phyloP scores from a whole-genome alignment of 208 protist genomes.

The Polymyxa betae region DNA sequence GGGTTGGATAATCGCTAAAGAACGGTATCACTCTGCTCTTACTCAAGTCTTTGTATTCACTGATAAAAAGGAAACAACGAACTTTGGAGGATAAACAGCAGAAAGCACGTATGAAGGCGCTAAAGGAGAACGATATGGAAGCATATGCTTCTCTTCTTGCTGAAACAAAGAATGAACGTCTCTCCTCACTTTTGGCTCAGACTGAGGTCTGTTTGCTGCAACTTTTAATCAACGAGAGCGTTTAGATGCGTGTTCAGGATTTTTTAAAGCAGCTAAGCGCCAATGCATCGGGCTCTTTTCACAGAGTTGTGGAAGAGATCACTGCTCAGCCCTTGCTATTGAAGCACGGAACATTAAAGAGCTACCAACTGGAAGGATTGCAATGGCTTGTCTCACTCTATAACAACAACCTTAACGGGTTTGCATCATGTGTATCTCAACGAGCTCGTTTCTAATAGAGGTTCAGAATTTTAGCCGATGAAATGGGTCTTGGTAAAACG shows the following conservation, averaged over 20 bases:
- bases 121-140: slow-evolving; percentile 57
- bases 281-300: slow-evolving; percentile 26
- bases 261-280: slow-evolving; percentile 34
- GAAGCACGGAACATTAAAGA: slow-evolving; percentile 15
- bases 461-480: slow-evolving; percentile 61
- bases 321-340: slow-evolving; percentile 33
- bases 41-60: not conserved
- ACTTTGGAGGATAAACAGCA: slow-evolving; percentile 38
- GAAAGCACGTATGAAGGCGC: slow-evolving; percentile 58
- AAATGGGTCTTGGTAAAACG: slow-evolving; percentile 66
- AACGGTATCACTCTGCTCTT: not conserved
- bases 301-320: slow-evolving; percentile 42
- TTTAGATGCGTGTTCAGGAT: not conserved
- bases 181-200: slow-evolving; percentile 42
- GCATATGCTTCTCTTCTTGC: slow-evolving; percentile 52
- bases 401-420: slow-evolving; percentile 62
- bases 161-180: slow-evolving; percentile 56
- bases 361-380: slow-evolving; percentile 43
- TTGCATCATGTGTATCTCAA: not conserved
- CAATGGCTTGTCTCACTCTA: slow-evolving; percentile 59
- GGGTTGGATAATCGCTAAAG: slow-evolving; percentile 42
- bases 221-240: not conserved
- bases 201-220: slow-evolving; percentile 50
- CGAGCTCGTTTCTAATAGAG: not conserved
- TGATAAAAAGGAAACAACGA: not conserved